Evolutionary conservation across 148 eudicot genomes (phyloP), one percentile per base, ranked within the genome.

Genomic region (Polygonum maritimum): DNA sequence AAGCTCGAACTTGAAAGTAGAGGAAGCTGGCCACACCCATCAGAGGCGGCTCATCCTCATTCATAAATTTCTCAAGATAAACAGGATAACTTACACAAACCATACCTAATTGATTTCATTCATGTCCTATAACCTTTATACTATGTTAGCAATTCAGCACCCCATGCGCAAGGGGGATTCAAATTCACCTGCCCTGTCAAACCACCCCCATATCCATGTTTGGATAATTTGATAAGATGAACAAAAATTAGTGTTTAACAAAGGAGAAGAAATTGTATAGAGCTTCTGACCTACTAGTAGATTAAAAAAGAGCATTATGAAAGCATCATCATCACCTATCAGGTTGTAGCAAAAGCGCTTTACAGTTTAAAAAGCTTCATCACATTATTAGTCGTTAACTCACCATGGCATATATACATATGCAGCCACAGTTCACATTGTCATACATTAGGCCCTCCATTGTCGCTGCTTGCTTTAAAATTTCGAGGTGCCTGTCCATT

Each of bases 401-500:
- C 36, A 3, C 38, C 71, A 67, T 36, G 21, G 45, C 22, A 67
- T 48, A 72, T 72, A 72, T 72, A 72, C 75, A 72, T 41, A 44
- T 48, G 54, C 54, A 72, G 35, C 3, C 54, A 35, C 73, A 69
- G 15, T 77, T 83, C 75, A 86, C 89, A 81, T 69, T 1, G 75
- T 54, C 21, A 54, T 54, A 85, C 87, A 86, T 78, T 80, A 33
- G 83, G 75, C 74, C 83, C 82, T 41, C 76, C 78, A 49, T 76
- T 76, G 45, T 83, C 83, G 55, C 81, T 82, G 81, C 82, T 81
- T 51, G 85, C 71, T 79, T 81, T 84, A 22, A 88, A 18, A 60
- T 74, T 76, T 39, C 85, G 87, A 1, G 88, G 85, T 35, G 84
- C 83, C 84, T 92, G 92, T 15, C 88, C 85, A 55, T 95, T 90